These are phyloP conservation scores for Calocybe gangraenosa DNA, from an alignment of 768 basidiomycete species.

Conservation along the genomic window DNA sequence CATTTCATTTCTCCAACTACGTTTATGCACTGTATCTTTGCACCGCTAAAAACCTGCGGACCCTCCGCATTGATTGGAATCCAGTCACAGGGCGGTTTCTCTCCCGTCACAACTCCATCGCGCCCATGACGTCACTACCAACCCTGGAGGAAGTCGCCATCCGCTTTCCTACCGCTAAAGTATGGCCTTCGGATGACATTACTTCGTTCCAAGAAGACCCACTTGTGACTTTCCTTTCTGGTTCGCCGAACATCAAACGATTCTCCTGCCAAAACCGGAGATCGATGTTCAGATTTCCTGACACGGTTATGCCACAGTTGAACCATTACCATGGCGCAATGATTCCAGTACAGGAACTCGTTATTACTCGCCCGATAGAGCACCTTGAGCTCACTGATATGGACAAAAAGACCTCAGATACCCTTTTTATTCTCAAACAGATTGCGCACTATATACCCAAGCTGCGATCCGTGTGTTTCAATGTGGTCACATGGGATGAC, in stretches of 20 bases:
- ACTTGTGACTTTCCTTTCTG: slow-evolving; percentile 16
- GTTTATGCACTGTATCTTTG: slow-evolving; percentile 26
- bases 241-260: slow-evolving; percentile 10
- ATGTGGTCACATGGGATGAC: slow-evolving; percentile 40
- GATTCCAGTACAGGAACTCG: slow-evolving; percentile 10
- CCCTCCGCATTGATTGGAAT: slow-evolving; percentile 41
- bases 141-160: slow-evolving; percentile 16
- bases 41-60: slow-evolving; percentile 29
- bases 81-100: slow-evolving; percentile 29
- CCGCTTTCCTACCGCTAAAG: slow-evolving; percentile 17
- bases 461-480: slow-evolving; percentile 24
- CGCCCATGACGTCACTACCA: slow-evolving; percentile 12
- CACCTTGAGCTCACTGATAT: slow-evolving; percentile 18
- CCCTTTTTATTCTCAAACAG: slow-evolving; percentile 13
- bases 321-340: slow-evolving; percentile 15
- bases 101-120: slow-evolving; percentile 21
- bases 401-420: slow-evolving; percentile 15
- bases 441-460: slow-evolving; percentile 22
- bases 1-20: slow-evolving; percentile 6
- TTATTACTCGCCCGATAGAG: slow-evolving; percentile 11
- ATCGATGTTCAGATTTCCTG: slow-evolving; percentile 11
- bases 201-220: slow-evolving; percentile 10
- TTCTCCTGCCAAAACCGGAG: slow-evolving; percentile 16
- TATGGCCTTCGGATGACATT: slow-evolving; percentile 14
- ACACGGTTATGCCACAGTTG: slow-evolving; percentile 13